Percentiles rank a stretch among this genome's conserved stretches.
These are phyloP conservation scores for Graphium sp. DNA, from an alignment of 2,329 filamentous ascomycete genomes.

Conservation along the genomic window DNA sequence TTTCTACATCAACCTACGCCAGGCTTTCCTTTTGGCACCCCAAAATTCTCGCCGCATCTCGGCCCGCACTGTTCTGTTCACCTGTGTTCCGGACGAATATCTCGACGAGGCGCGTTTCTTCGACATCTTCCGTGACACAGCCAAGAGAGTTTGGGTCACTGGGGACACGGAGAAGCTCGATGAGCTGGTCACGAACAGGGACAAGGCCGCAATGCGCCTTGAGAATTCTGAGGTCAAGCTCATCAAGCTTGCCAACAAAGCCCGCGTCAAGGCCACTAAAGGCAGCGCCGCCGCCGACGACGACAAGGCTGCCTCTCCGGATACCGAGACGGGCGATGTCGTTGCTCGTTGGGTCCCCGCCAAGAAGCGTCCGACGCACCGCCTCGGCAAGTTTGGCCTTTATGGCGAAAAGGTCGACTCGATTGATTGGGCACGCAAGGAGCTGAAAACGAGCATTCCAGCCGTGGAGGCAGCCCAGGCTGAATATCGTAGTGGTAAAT, in stretches of 20 bases:
- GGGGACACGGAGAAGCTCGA: conserved; percentile 63
- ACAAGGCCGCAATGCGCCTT: conserved; percentile 63
- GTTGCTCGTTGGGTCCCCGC: conserved; percentile 51
- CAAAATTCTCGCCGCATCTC: conserved; percentile 74
- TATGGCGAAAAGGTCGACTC: conserved; percentile 60
- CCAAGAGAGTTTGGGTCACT: conserved; percentile 72
- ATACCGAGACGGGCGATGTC: conserved; percentile 29
- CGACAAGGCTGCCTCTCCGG: conserved; percentile 23
- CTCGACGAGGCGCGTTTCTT: conserved; percentile 62
- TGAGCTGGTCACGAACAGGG: conserved; percentile 65
- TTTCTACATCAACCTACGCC: conserved; percentile 82
- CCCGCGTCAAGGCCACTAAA: conserved; percentile 50
- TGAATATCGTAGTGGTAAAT: conserved; percentile 47
- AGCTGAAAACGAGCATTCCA: conserved; percentile 37
- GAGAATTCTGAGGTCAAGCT: conserved; percentile 79
- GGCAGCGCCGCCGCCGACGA: conserved; percentile 28
- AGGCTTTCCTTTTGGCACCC: conserved; percentile 79
- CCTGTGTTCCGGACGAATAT: conserved; percentile 65
- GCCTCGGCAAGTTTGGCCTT: conserved; percentile 43
- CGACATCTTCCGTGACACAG: conserved; percentile 65
- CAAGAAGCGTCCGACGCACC: conserved; percentile 55
- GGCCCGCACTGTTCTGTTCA: conserved; percentile 78
- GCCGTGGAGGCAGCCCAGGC: conserved; percentile 51
- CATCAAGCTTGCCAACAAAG: conserved; percentile 61
- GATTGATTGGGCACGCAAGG: conserved; percentile 63